Evolutionary conservation across 2,329 filamentous ascomycete genomes (phyloP), one percentile per base, ranked within the genome.

Genomic region (Dactylella cylindrospora): DNA sequence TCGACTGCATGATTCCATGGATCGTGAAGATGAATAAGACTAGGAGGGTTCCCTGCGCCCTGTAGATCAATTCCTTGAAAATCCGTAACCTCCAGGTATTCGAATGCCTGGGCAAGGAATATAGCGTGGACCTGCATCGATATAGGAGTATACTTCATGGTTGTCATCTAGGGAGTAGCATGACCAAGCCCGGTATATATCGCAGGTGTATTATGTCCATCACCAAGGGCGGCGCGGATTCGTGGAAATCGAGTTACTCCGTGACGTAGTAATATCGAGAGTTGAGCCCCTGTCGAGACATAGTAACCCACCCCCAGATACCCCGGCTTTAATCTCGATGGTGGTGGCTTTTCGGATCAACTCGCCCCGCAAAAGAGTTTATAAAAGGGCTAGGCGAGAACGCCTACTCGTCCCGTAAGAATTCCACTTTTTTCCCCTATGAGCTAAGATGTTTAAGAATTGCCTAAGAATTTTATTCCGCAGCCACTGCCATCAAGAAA

Each of bases 301-400:
- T 31, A 7, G 26, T 13, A 31, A 38, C 9, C 15, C 32, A 13
- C 17, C 15, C 9, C 15, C 15, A 13, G 33, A 46, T 46, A 52
- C 46, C 47, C 47, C 41, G 38, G 39, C 29, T 40, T 26, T 25
- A 17, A 20, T 13, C 23, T 19, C 20, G 29, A 35, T 22, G 3
- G 40, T 43, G 46, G 39, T 13, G 13, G 31, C n/a, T n/a, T 35
- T 36, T 61, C 55, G 55, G 55, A 61, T 61, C 55, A 61, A 61
- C 55, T 61, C 55, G 55, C 47, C 55, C 55, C 55, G 55, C 55
- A 53, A 52, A 49, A 61, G 52, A 61, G 41, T 35, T 53, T 61
- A n/a, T n/a, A 57, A 53, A 53, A 43, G 47, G 52, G 46, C 29
- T 47, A 61, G 41, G 47, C 55, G 55, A 61, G 47, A 31, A 46